Evolutionary conservation across 2,329 filamentous ascomycete species (phyloP).

Genomic region (Fusarium sp.): DNA sequence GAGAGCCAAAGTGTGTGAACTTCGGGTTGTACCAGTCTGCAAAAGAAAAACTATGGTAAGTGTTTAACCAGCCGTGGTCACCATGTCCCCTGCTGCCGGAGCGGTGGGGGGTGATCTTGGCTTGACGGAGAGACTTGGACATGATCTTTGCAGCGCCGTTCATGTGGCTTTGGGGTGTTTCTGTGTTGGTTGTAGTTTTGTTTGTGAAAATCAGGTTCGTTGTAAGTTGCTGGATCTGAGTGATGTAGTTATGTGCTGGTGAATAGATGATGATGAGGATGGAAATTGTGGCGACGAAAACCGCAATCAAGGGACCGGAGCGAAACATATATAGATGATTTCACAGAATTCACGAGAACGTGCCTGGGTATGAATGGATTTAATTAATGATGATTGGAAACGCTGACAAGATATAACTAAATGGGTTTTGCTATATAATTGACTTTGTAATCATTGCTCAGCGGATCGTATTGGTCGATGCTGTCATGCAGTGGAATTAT

Average conservation of each 20-base stretch:
- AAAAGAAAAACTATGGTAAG: constrained; percentile 89
- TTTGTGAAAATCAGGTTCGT: constrained; percentile 34
- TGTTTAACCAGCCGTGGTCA: constrained; percentile 89
- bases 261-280: constrained; percentile 52
- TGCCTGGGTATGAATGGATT: constrained; percentile 27
- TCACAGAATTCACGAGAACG: constrained; percentile 47
- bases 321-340: constrained; percentile 56
- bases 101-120: constrained; percentile 80
- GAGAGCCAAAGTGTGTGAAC: constrained; percentile 77
- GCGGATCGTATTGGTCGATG: constrained; percentile 44
- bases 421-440: constrained; percentile 12
- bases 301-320: constrained; percentile 49
- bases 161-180: constrained; percentile 43
- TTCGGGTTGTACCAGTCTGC: constrained; percentile 76
- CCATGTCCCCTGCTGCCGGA: constrained; percentile 80
- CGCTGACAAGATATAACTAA: constrained; percentile 47
- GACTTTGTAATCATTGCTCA: constrained; percentile 45
- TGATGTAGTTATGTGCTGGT: constrained; percentile 44
- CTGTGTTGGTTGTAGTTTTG: constrained; percentile 9
- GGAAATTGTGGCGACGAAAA: constrained; percentile 56
- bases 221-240: constrained; percentile 41
- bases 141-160: constrained; percentile 62
- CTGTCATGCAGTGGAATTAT: constrained; percentile 1
- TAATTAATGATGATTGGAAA: constrained; percentile 42
- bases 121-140: constrained; percentile 73